Percentiles rank a stretch among this genome's conserved stretches.
phyloP scores from a whole-genome alignment of 2,329 filamentous ascomycete species.

The Cordyceps fumosorosea region DNA sequence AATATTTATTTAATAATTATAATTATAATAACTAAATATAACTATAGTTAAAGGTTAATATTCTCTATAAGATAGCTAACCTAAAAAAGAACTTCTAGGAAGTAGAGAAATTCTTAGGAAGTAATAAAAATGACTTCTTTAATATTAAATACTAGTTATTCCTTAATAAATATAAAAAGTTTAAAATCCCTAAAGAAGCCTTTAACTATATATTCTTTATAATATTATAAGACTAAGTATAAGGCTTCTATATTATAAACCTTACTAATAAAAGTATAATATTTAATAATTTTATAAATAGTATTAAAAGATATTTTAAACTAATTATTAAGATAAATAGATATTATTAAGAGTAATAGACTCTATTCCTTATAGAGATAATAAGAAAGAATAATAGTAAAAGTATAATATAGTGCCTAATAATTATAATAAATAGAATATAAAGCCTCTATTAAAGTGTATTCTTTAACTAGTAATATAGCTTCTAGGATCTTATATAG shows the following conservation, averaged over 20 bases:
- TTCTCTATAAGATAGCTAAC: neutral
- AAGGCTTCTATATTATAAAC: neutral
- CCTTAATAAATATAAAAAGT: neutral
- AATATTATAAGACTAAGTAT: neutral
- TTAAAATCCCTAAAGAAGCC: neutral
- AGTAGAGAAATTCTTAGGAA: neutral
- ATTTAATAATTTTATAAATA: no score
- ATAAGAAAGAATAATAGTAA: neutral
- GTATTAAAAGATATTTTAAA: neutral
- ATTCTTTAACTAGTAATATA: neutral
- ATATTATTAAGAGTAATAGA: neutral
- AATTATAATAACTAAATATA: no score
- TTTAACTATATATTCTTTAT: neutral
- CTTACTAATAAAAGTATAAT: neutral
- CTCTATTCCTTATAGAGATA: neutral
- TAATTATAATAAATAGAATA: neutral
- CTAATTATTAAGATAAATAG: neutral
- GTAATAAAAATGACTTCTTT: neutral
- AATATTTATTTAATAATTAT: no score
- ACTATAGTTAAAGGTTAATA: neutral
- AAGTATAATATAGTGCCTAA: neutral
- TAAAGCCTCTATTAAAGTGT: neutral
- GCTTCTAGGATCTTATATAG: neutral
- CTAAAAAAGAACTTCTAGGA: neutral
- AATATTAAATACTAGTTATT: neutral